Base-by-base conservation (phyloP, 2,329 filamentous ascomycete genomes). In the Cercospora beticola region DNA sequence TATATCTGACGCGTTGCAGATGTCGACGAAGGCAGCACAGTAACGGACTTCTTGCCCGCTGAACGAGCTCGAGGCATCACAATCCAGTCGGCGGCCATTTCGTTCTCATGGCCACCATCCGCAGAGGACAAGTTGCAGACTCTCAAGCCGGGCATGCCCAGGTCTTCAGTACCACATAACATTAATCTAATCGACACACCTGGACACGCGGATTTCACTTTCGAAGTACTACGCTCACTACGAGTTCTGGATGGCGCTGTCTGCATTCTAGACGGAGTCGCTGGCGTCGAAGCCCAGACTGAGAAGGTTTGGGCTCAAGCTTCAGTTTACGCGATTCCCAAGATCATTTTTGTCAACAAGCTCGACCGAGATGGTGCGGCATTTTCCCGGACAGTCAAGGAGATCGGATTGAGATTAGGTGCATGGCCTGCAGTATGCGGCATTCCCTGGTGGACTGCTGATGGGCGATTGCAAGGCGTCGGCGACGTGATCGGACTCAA, bases 151-250 rank as follows among this genome's bases (percentile, higher is more conserved):
- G 70, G 66, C n/a, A 69, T 66, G 5, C 80, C 87, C 7, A 82
- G 82, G 65, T 89, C 86, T 57, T 81, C 82, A 6, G 78, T 82
- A 6, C 79, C 87, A 1, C 89, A 94, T 78, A 92, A 89, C 5
- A 89, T 97, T 79, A 97, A 97, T 77, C 83, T 97, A 1, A 98
- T 99, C 69, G 95, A 99, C 78, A 98, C 95, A 0, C 95, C 95
- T 2, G 95, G 95, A 1, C 95, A 99, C 77, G 94, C 96, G 23
- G 95, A 99, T 79, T 99, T 99, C 75, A 93, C 94, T 0, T 98
- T 98, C 76, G 95, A 99, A 79, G 95, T 98, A 2, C 87, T 97
- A 72, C 89, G 95, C 12, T 98, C 94, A 33, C 84, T 98, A 6
- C 89, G 93, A 21, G 91, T 97, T 36, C 85, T 97, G 0, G 93